Base-by-base conservation (phyloP, 495 filamentous ascomycete species). In the Elasticomyces elasticus region DNA sequence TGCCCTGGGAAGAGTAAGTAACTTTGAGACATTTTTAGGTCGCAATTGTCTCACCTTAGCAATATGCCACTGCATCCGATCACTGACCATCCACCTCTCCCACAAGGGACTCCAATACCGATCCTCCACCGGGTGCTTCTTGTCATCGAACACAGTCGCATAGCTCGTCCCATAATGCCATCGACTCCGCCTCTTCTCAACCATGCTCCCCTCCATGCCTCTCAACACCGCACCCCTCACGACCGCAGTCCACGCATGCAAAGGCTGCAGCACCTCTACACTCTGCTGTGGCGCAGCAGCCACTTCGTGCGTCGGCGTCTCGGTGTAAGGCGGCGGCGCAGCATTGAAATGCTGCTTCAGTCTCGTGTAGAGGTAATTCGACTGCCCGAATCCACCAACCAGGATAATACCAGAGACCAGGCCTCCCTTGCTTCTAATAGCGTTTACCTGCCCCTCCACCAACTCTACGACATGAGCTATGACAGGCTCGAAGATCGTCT, bases 1-100 rank as follows among this genome's bases (percentile, higher is more conserved):
- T 80, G 51, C 81, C 83, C 77, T 85, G 62, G n/a, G 22, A 23
- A 15, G 9, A 44, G 19, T 7, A 13, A 22, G 12, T 20, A 22
- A 22, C 7, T 7, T 44, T 7, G 12, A 22, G 9, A 10, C 7
- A 9, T 44, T 7, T 20, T 10, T 10, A 7, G 43, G 17, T 27
- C 31, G 17, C 3, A 49, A 31, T 49, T 23, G 4, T 23, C 72
- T 62, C 55, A 83, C 82, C 73, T 83, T 85, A 11, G 79, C 77
- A 65, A 84, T 85, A 68, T 86, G 84, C 84, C 84, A 87, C 61
- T 86, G 82, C 84, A 87, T 86, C 44, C 84, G 74, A 67, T 87
- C 84, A 51, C 73, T 78, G 15, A 87, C 82, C 84, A 87, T 87
- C 83, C 83, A 87, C 27, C 84, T 64, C 67, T 87, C 84, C 84